These are phyloP conservation scores for Zygoascus flipseniorum DNA, from an alignment of 805 yeast genomes.

Conservation along the genomic window DNA sequence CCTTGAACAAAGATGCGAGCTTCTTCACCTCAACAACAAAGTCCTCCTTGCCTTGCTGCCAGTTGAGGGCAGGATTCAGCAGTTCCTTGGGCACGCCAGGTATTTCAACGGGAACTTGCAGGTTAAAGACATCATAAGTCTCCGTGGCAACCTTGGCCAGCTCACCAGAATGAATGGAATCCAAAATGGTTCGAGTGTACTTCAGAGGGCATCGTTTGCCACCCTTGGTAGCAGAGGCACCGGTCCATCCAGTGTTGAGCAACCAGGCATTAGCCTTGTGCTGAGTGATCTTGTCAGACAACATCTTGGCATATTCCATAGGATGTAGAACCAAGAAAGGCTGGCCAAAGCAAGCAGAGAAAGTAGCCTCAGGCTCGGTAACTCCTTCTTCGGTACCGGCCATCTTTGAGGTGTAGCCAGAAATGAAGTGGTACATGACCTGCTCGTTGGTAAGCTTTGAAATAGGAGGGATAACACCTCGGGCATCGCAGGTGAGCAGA, in stretches of 20 bases:
- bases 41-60: slow-evolving; percentile 54
- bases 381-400: slow-evolving; percentile 99
- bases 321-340: slow-evolving; percentile 98
- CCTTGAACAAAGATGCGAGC: slow-evolving; percentile 70
- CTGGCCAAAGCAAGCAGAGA: slow-evolving; percentile 98
- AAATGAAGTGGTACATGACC: slow-evolving; percentile 97
- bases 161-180: slow-evolving; percentile 88
- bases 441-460: slow-evolving; percentile 89
- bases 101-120: slow-evolving; percentile 75
- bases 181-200: slow-evolving; percentile 93
- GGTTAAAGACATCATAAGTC: slow-evolving; percentile 75
- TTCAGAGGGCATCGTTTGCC: slow-evolving; percentile 97
- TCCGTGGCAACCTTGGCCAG: slow-evolving; percentile 75
- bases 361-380: slow-evolving; percentile 95
- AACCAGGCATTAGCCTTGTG: slow-evolving; percentile 93
- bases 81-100: slow-evolving; percentile 77
- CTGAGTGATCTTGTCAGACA: slow-evolving; percentile 81
- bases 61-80: slow-evolving; percentile 77
- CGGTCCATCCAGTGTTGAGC: slow-evolving; percentile 98
- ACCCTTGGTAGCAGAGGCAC: slow-evolving; percentile 83
- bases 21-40: slow-evolving; percentile 48
- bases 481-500: slow-evolving; percentile 92
- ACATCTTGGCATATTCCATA: slow-evolving; percentile 94
- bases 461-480: slow-evolving; percentile 96
- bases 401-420: slow-evolving; percentile 98